Evolutionary conservation across 2,329 filamentous ascomycete genomes (phyloP).

Genomic region (Botrytis squamosa): DNA sequence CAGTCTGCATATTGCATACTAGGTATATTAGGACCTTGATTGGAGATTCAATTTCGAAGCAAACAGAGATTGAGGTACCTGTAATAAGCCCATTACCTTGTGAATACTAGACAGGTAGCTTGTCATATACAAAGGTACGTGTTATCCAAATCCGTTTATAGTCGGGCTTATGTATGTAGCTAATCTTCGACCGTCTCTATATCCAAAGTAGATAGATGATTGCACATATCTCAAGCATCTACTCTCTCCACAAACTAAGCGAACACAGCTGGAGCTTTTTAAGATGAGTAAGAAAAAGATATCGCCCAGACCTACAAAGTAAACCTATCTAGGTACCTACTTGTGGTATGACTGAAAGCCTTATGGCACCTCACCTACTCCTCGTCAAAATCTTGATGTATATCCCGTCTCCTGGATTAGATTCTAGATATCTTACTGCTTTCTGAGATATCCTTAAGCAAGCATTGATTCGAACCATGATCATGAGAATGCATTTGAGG

Average conservation of each 20-base stretch:
- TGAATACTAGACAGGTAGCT: not conserved
- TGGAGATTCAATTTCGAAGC: not conserved
- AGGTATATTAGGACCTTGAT: not conserved
- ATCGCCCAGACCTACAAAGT: not conserved
- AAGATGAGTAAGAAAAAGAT: too few relatives aligned
- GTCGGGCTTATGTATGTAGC: too few relatives aligned
- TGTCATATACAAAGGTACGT: too few relatives aligned
- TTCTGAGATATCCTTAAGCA: not conserved
- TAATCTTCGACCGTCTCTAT: not conserved
- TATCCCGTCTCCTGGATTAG: not conserved
- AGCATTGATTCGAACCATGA: not conserved
- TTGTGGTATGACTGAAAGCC: not conserved
- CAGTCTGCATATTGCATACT: not conserved
- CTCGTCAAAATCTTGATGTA: too few relatives aligned
- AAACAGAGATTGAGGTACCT: not conserved
- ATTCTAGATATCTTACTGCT: not conserved
- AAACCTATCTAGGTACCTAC: not conserved
- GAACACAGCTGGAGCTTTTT: too few relatives aligned
- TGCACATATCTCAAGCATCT: not conserved
- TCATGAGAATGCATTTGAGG: not conserved
- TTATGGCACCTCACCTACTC: not conserved
- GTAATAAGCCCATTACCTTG: not conserved
- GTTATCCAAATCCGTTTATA: not conserved
- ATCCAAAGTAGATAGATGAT: not conserved
- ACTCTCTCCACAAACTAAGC: not conserved